Base-by-base conservation (phyloP, 179 eudicot genomes). In the Actinidia polygama region DNA sequence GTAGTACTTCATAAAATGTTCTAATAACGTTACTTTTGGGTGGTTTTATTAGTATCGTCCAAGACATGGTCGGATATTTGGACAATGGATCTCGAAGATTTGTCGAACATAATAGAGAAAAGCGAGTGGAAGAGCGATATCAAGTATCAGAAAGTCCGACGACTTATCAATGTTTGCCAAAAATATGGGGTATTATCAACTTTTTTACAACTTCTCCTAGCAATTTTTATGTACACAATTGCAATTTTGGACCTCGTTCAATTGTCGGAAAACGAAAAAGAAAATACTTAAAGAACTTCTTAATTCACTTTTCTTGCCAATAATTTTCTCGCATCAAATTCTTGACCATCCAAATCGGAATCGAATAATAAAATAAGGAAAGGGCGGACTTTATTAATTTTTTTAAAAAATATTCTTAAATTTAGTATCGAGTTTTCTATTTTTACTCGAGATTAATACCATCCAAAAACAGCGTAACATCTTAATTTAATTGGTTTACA, bases 31-130 rank as follows among this genome's bases (percentile, higher is more conserved):
- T 66, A 30, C 0, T 23, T 47, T n/a, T 49, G 51, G 15, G n/a
- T 50, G 44, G 0, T 72, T 24, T 30, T 7, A 11, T 59, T 36
- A 87, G 90, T 85, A 16, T 85, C 83, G 7, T 16, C 85, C 11
- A 87, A 85, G 82, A 85, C 88, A n/a, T 80, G 83, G 87, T 46
- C 86, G 3, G 86, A 83, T 46, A 85, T 83, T 12, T 87, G 90
- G 90, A 79, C 81, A 6, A 53, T 82, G 81, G 72, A 87, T 64
- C 26, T 81, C 3, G 83, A 81, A 30, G 86, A 75, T 44, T 53
- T 87, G 11, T 50, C 71, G 0, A 16, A n/a, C 11, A 30, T 83
- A 9, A 75, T 44, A 36, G 81, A 77, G 62, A 83, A 64, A 23
- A 72, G 21, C 23, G 83, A 81, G 75, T 51, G 83, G 74, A 85